A percentile compares a stretch with the other conserved stretches of the same genome.
Conservation (phyloP, 768 basidiomycete species). For the Suillus occidentalis region DNA sequence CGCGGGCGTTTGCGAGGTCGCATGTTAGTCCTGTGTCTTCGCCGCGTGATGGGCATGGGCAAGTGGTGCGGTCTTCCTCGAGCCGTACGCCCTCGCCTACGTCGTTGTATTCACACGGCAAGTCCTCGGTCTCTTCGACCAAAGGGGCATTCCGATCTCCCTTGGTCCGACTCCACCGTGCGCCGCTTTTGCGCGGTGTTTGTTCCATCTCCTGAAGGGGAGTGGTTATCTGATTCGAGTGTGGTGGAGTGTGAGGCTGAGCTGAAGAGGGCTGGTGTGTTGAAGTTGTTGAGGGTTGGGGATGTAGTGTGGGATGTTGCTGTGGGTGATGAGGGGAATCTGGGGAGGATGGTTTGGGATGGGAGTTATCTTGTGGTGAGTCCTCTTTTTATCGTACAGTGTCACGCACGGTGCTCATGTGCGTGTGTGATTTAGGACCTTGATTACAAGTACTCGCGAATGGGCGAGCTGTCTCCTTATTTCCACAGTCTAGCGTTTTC, state of each 20-base stretch:
- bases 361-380: conserved; percentile 80
- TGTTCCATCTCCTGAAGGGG: conserved; percentile 83
- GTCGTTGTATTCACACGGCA: conserved; percentile 30
- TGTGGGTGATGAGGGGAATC: conserved; percentile 82
- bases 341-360: conserved; percentile 84
- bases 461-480: conserved; percentile 79
- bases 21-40: conserved; percentile 6
- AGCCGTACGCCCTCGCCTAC: conserved; percentile 72
- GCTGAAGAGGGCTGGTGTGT: conserved; percentile 65
- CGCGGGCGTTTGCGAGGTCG: conserved; percentile 21
- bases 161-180: conserved; percentile 66
- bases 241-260: conserved; percentile 84
- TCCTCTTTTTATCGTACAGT: neutral
- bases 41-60: conserved; percentile 5
- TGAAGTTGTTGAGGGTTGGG: conserved; percentile 63
- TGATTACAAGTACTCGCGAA: conserved; percentile 75
- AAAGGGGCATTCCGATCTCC: conserved; percentile 58
- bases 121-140: conserved; percentile 20
- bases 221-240: conserved; percentile 82
- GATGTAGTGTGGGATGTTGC: conserved; percentile 89
- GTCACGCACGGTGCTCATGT: conserved; percentile 3
- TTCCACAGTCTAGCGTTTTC: conserved; percentile 79
- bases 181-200: conserved; percentile 81
- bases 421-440: conserved; percentile 71
- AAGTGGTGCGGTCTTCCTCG: conserved; percentile 26